phyloP scores from a whole-genome alignment of 2,329 filamentous ascomycete genomes.

The Capronia epimyces region DNA sequence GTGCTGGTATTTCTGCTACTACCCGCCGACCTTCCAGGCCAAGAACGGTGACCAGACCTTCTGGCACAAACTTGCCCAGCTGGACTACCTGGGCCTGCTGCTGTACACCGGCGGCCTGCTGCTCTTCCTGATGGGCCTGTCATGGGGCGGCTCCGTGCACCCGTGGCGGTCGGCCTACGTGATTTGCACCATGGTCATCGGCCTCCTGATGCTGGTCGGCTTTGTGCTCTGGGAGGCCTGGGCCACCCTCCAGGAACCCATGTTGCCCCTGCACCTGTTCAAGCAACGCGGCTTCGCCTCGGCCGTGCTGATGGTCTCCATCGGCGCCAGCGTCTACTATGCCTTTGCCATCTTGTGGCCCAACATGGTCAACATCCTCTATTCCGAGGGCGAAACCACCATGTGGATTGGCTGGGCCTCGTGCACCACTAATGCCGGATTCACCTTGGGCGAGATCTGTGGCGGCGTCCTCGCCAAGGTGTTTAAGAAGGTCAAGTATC shows the following conservation, averaged over 20 bases:
- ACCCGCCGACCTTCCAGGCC: conserved; percentile 44
- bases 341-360: conserved; percentile 45
- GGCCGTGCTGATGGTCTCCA: conserved; percentile 36
- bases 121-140: conserved; percentile 42
- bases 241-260: no score
- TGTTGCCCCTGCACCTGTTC: no score
- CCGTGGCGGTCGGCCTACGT: conserved; percentile 40
- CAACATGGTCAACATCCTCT: conserved; percentile 38
- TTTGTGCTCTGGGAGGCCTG: no score
- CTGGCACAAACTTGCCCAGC: conserved; percentile 37
- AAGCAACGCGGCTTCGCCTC: conserved; percentile 8
- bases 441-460: conserved; percentile 35
- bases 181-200: conserved; percentile 36
- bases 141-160: conserved; percentile 39
- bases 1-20: conserved; percentile 44
- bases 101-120: conserved; percentile 40
- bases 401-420: conserved; percentile 28
- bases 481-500: conserved; percentile 39
- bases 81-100: conserved; percentile 45
- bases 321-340: conserved; percentile 45
- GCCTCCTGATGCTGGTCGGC: conserved; percentile 32
- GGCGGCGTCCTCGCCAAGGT: conserved; percentile 37
- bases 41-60: conserved; percentile 34
- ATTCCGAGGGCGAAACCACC: conserved; percentile 26
- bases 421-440: conserved; percentile 38